Base-by-base conservation (phyloP, 495 filamentous ascomycete species). In the Aspergillus steynii region DNA sequence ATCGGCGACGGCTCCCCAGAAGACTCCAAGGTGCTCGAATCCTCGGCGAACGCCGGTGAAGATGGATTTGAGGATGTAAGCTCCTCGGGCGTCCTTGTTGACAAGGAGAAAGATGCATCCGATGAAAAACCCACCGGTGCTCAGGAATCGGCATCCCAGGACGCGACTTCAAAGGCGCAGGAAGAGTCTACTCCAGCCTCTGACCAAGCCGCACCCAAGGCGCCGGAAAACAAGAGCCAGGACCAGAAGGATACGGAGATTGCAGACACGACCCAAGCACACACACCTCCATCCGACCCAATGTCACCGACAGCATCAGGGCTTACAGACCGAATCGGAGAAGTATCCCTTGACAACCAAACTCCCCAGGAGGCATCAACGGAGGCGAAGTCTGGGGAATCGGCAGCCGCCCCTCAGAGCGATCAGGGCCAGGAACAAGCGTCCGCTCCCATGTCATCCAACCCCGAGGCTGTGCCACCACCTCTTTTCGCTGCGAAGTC, bases 21-120 rank as follows among this genome's bases (percentile, higher is more conserved):
- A 61, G 79, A 81, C 64, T 66, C 69, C 29, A 69, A 83, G 81
- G 34, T 83, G 73, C 51, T 82, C 88, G 28, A 93, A 62, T 29
- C 50, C 3, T 83, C 92, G 3, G 86, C 88, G 37, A 95, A 91
- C 64, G 85, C 81, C 20, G 87, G 86, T 10, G 95, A 97, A 58
- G 94, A 98, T 68, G 93, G 91, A 0, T 99, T 97, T 66, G 95
- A 99, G 72, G 92, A 97, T 71, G 93, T 99, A 25, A 84, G 85
- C 20, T 84, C 87, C 55, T 83, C 85, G 25, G 84, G 85, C 2
- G 89, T 89, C 50, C 77, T 90, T 50, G 81, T 80, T 6, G 88
- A 91, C 53, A 88, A 90, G 52, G 78, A 78, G 50, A 81, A 82
- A 53, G 79, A 83, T 31, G 76, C 79, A 45, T 15, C 48, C 27